Evolutionary conservation across 805 yeast species (phyloP), one percentile per base, ranked within the genome.

Genomic region (Starmera quercuum): DNA sequence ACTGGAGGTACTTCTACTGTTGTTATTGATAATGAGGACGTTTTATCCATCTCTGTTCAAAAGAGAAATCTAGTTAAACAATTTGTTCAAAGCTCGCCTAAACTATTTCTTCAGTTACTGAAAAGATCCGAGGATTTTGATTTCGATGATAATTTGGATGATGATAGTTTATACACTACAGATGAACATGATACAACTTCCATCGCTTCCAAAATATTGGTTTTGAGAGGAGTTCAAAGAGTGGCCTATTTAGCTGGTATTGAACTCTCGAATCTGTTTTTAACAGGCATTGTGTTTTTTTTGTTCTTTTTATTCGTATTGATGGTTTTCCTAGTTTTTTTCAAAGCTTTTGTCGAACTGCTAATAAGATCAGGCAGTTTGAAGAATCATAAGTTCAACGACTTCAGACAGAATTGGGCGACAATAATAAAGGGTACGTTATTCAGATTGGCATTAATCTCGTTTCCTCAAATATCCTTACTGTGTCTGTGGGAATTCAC

Each of bases 1-100:
- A 92, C 98, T 1, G 96, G 96, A 25, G 98, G 98, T 37, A 55
- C 70, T 1, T 77, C 94, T 1, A 80, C 96, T 4, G 83, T 83
- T 27, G 74, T 86, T 24, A 59, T 90, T 28, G 61, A 71, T 7
- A 77, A 86, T 49, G 57, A 68, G 41, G 72, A 77, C 42, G 58
- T 74, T 16, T 61, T 87, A 28, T 85, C 96, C 2, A 73, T 92
- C 35, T 80, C 92, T 11, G 95, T 87, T n/a, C 95, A 84, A 52
- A 81, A 81, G 53, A 66, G 60, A 51, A 39, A 44, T 7, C 32
- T 47, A 21, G 41, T 46, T 11, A 38, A 42, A 8, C 25, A 35
- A 3, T 24, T 49, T 10, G 31, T 38, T 3, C 23, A 35, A 10
- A 17, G 31, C 10, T 45, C 33, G 14, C 40, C 44, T 25, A 31